Base-by-base conservation (phyloP, 2,329 filamentous ascomycete species). In the Chaetomium globosum region DNA sequence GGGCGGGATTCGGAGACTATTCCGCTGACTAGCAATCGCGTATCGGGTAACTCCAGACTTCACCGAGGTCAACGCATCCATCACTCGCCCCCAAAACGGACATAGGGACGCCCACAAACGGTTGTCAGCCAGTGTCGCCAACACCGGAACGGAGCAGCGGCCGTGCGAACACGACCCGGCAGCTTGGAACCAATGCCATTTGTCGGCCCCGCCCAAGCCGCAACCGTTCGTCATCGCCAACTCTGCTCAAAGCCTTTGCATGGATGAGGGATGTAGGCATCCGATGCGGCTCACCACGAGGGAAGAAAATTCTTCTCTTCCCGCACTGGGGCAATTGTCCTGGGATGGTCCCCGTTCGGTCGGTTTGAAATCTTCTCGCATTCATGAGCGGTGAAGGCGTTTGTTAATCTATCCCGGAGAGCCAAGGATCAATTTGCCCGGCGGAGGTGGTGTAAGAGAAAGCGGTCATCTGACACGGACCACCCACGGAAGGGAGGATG, bases 181-280 rank as follows among this genome's bases (percentile, higher is more conserved):
- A 67, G 68, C 62, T 66, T 67, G 68, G 68, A 64, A 69, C 68
- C 64, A 59, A 31, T 39, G 58, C 12, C 30, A 30, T 39, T 28
- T n/a, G 7, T 51, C n/a, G 26, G 19, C 39, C 58, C 58, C 56
- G 58, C 58, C 52, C 39, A 54, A 63, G 28, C 65, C 59, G 36
- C 49, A 58, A 49, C 57, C 57, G 39, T 65, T 33, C 39, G 23
- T 36, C 53, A 36, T 52, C 39, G 33, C 39, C 36, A 54, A 16
- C 49, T 19, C n/a, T 36, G 31, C 16, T 7, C 57, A 61, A 23
- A 57, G 39, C 10, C 33, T 53, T 61, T 61, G 64, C 46, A 64
- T 59, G 46, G 48, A 30, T n/a, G 36, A 43, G 39, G 39, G 6
- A n/a, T 19, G 39, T n/a, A 7, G 39, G 39, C 16, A 43, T 19